These are phyloP conservation scores for Basipetospora chlamydospora DNA, from an alignment of 2,329 filamentous ascomycete genomes.

Conservation along the genomic window DNA sequence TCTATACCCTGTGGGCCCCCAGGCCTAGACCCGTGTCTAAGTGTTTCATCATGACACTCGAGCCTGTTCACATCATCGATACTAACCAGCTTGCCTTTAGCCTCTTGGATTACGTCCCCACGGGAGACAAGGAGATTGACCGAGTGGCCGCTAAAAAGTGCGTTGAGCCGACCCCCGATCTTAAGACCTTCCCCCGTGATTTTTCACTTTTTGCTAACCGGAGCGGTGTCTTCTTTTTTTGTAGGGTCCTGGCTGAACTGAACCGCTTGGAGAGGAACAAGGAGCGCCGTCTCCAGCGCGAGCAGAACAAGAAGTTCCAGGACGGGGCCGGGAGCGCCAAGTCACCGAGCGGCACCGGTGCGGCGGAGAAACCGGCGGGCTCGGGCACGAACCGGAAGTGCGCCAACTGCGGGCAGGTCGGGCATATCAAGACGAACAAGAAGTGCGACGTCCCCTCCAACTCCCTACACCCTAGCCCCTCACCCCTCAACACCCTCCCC, in stretches of 20 bases:
- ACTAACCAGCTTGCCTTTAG: too few species aligned
- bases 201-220: conserved; percentile 2
- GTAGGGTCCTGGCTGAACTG: conserved; percentile 51
- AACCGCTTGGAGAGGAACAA: conserved; percentile 81
- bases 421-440: conserved; percentile 98
- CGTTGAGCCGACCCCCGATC: background rate
- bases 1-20: conserved; percentile 15
- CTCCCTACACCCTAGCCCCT: too few species aligned
- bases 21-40: conserved; percentile 1
- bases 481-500: too few species aligned
- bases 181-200: too few species aligned
- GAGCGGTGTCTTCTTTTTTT: too few species aligned
- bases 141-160: conserved; percentile 30
- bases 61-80: too few species aligned
- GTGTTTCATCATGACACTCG: too few species aligned
- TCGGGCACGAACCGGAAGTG: conserved; percentile 76
- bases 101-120: conserved; percentile 33
- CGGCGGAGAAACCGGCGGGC: conserved; percentile 26
- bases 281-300: conserved; percentile 75
- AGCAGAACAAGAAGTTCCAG: conserved; percentile 61
- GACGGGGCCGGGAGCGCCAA: conserved; percentile 27
- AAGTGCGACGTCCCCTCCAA: conserved; percentile 55
- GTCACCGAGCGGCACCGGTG: conserved; percentile 31
- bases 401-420: conserved; percentile 91
- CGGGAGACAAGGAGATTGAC: conserved; percentile 35